A percentile compares a stretch with the other conserved stretches of the same genome.
phyloP scores from a whole-genome alignment of 768 basidiomycete species.

The Rossbeevera mucosa region DNA sequence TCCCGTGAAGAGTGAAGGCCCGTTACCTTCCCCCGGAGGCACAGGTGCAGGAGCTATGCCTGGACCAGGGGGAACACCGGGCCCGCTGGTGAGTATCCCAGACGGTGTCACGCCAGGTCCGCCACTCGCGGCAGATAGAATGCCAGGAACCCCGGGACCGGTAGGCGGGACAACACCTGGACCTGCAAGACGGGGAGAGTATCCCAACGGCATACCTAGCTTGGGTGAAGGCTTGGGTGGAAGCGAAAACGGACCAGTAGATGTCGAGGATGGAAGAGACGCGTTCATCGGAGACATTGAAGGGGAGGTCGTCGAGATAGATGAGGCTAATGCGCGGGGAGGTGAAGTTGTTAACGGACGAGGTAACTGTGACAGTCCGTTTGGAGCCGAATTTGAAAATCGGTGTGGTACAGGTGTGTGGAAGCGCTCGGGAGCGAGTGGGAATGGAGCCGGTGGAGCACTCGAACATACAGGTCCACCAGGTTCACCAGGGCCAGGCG shows the following conservation, averaged over 20 bases:
- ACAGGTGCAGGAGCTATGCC: slow-evolving; percentile 23
- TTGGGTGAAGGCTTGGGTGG: slow-evolving; percentile 27
- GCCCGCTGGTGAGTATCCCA: slow-evolving; percentile 28
- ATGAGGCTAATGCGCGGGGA: not conserved
- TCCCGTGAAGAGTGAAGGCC: slow-evolving; percentile 8
- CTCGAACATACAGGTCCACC: slow-evolving; percentile 23
- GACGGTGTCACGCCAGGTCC: slow-evolving; percentile 9
- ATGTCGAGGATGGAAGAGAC: slow-evolving; percentile 10
- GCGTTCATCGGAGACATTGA: slow-evolving; percentile 15
- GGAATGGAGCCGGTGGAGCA: slow-evolving; percentile 27
- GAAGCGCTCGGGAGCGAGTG: slow-evolving; percentile 27
- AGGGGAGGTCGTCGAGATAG: slow-evolving; percentile 13
- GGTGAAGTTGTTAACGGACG: slow-evolving; percentile 10
- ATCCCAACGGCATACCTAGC: slow-evolving; percentile 24
- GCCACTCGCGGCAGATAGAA: not conserved
- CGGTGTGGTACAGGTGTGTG: slow-evolving; percentile 29
- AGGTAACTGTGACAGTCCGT: slow-evolving; percentile 20
- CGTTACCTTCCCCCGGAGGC: slow-evolving; percentile 8
- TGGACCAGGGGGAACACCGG: slow-evolving; percentile 27
- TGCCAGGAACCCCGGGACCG: not conserved
- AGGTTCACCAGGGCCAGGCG: slow-evolving; percentile 21
- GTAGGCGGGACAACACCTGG: slow-evolving; percentile 7
- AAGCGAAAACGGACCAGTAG: slow-evolving; percentile 18
- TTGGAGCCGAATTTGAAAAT: slow-evolving; percentile 21
- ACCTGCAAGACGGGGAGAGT: slow-evolving; percentile 29